Evolutionary conservation across 2,329 filamentous ascomycete genomes (phyloP), one percentile per base, ranked within the genome.

Genomic region (Amauroascus verrucosus): DNA sequence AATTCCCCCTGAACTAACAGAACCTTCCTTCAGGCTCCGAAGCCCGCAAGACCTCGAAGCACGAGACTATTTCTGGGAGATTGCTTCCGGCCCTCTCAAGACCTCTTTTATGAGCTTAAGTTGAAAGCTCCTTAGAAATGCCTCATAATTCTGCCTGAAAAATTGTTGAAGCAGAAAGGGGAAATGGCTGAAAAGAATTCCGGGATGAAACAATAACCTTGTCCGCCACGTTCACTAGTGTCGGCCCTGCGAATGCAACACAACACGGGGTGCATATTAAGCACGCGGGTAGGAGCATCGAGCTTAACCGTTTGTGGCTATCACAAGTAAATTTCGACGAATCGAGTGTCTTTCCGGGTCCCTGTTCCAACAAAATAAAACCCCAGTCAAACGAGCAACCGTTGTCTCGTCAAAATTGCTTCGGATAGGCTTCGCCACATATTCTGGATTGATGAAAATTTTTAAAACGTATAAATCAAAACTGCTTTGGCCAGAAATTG

Each of bases 221-320:
- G 48, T 43, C 40, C 48, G 48, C 48, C 48, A 50, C 48, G 48
- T 50, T 50, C 26, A 50, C 48, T 50, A 50, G 37, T 50, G 35
- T 22, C 16, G 37, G 28, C 48, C 46, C 35, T 30, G 35, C 37
- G 3, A 50, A 50, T 50, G 48, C 48, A 50, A 50, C 48, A 41
- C 14, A 43, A 50, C 28, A 50, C 48, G 48, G 48, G 48, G 48
- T 50, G 37, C 48, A 50, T 11, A 41, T 43, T 50, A 9, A 28
- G 14, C 13, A 13, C 46, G 46, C 46, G 20, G 33, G 32, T 48
- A 35, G 14, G n/a, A 24, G 35, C 24, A n/a, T 43, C 14, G 8
- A 32, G 48, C 48, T 32, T 43, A 41, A n/a, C 37, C 48, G 8
- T 41, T 50, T 50, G 48, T 7, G 28, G 37, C 28, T 16, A 6